Base-by-base conservation (phyloP, 169 alveolate genomes). In the Plasmodium chabaudi region DNA sequence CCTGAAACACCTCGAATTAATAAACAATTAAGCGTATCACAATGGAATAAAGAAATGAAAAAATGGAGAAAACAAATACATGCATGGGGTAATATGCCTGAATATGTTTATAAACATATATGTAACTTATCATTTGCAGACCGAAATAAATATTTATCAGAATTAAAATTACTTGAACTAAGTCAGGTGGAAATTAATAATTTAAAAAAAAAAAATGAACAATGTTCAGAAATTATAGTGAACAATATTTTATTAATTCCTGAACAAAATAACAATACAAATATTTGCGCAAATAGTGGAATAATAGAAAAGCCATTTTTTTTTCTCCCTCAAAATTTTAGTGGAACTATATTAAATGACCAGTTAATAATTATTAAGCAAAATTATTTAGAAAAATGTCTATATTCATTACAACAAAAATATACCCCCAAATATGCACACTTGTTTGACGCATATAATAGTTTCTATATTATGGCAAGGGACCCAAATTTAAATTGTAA, bases 61-160 rank as follows among this genome's bases (percentile, higher is more conserved):
- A 88, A 88, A 51, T 94, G 96, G 96, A 73, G 96, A 44, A 92
- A 73, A 44, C 87, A 61, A 42, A 72, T 94, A n/a, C 93, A 94
- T 46, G 88, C 89, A 17, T 94, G 95, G 95, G 92, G 92, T 21
- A 67, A 70, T 59, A 56, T 82, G 63, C 47, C 86, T 57, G 90
- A 82, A 27, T 82, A 68, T 13, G 65, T 57, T 47, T 65, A 68
- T 61, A 19, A 49, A 51, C n/a, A 68, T 65, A 53, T 93, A 75
- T 55, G 70, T 86, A 64, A 88, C 87, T 86, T 84, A 89, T 55
- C 89, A 42, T 1, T 64, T 89, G 27, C 51, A 68, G 87, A 87
- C 84, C 55, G 70, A 92, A 25, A 73, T 86, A 23, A 72, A 72
- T 65, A 79, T 88, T 49, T 72, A 86, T 68, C 94, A 87, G 27